Evolutionary conservation across 164 flowering plant species (phyloP).

Genomic region (Akebia trifoliata): DNA sequence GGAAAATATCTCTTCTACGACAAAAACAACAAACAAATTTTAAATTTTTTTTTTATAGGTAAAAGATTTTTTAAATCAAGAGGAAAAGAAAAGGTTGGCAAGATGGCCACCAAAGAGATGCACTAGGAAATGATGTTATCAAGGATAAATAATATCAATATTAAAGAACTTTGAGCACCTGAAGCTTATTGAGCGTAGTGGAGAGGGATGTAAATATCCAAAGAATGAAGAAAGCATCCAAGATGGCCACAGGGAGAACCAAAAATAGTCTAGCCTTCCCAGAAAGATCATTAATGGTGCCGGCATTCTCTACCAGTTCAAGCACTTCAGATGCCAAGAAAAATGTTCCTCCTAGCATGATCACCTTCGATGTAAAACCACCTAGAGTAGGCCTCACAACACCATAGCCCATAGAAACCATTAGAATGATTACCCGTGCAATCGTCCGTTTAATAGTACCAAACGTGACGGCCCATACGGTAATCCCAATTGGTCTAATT

Average conservation of each 20-base stretch:
- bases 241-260: constrained; percentile 86
- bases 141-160: too few species aligned
- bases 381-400: constrained; percentile 97
- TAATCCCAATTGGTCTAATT: constrained; percentile 74
- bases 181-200: constrained; percentile 85
- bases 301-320: constrained; percentile 92
- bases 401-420: constrained; percentile 97
- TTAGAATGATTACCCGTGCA: constrained; percentile 76
- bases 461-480: constrained; percentile 94
- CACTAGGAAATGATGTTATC: too few species aligned
- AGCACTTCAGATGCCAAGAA: constrained; percentile 89
- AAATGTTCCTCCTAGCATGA: constrained; percentile 89
- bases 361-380: constrained; percentile 90
- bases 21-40: too few species aligned
- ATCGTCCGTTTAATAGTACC: constrained; percentile 81
- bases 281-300: constrained; percentile 80
- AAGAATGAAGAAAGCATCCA: constrained; percentile 95
- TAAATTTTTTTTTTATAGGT: too few species aligned
- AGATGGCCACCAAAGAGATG: too few species aligned
- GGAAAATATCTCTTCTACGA: too few species aligned
- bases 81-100: too few species aligned
- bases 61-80: too few species aligned
- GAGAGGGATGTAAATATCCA: constrained; percentile 98
- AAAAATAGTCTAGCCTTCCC: constrained; percentile 88
- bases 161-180: constrained; percentile 75